Conservation (phyloP, 2,329 filamentous ascomycete genomes). For the Aureobasidium zeae region DNA sequence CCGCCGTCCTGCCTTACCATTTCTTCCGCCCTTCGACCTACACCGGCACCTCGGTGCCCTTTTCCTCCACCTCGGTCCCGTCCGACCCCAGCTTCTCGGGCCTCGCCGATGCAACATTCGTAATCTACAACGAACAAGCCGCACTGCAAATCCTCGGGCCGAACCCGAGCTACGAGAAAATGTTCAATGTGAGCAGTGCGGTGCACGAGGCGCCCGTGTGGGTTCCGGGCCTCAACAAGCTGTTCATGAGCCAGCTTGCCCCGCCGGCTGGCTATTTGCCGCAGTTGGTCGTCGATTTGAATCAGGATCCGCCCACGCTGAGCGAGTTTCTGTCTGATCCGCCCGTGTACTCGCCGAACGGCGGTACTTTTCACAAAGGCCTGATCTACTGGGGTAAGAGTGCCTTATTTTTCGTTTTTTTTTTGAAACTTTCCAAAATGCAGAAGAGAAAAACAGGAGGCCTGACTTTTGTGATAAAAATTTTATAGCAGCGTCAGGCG, state of each 20-base stretch:
- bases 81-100: background rate
- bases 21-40: conserved; percentile 32
- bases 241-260: conserved; percentile 33
- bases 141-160: conserved; percentile 32
- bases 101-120: background rate
- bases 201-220: conserved; percentile 38
- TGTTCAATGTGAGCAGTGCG: conserved; percentile 30
- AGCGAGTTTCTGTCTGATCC: conserved; percentile 34
- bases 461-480: no score
- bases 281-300: conserved; percentile 33
- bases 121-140: conserved; percentile 16
- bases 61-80: conserved; percentile 27
- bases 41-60: conserved; percentile 29
- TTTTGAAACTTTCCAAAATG: no score
- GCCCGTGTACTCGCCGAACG: conserved; percentile 37
- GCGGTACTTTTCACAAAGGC: conserved; percentile 33
- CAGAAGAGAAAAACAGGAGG: no score
- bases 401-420: no score
- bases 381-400: conserved; percentile 30
- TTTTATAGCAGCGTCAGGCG: conserved; percentile 27
- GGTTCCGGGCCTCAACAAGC: conserved; percentile 32
- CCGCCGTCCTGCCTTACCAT: conserved; percentile 29
- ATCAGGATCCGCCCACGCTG: conserved; percentile 34
- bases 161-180: conserved; percentile 31
- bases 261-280: conserved; percentile 32